Conservation (phyloP, 768 basidiomycete genomes). For the Calocera viscosa region DNA sequence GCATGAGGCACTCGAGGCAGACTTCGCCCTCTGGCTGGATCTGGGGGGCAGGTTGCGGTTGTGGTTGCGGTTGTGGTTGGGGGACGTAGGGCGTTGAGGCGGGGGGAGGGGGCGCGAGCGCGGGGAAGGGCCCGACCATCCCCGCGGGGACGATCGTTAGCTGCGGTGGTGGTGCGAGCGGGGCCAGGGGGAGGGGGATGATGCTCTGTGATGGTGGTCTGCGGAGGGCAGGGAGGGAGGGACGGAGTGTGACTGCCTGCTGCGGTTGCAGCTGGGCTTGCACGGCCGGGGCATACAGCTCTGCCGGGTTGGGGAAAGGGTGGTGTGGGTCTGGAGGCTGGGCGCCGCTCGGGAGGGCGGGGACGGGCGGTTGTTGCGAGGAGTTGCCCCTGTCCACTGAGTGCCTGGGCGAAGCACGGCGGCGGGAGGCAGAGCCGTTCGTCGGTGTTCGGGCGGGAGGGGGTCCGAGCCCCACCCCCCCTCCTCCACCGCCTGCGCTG, state of each 20-base stretch:
- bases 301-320: not conserved
- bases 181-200: not conserved
- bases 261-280: not conserved
- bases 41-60: not conserved
- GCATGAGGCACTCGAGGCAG: conserved; percentile 96
- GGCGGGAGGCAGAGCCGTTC: not conserved
- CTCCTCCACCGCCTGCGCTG: too few species aligned
- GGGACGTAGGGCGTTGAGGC: not conserved
- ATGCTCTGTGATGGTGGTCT: not conserved
- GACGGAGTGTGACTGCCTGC: not conserved
- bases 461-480: not conserved
- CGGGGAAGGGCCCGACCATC: not conserved
- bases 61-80: not conserved
- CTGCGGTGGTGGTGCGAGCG: not conserved
- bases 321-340: not conserved
- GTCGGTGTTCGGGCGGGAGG: not conserved
- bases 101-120: not conserved
- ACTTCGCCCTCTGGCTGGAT: conserved; percentile 42
- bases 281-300: not conserved
- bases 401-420: not conserved
- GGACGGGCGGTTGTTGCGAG: not conserved
- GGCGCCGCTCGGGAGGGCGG: not conserved
- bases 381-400: not conserved
- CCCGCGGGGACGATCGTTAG: not conserved
- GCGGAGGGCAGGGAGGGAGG: not conserved